Evolutionary conservation across 2,329 filamentous ascomycete genomes (phyloP), one percentile per base, ranked within the genome.

Genomic region (Hypomyces perniciosus): DNA sequence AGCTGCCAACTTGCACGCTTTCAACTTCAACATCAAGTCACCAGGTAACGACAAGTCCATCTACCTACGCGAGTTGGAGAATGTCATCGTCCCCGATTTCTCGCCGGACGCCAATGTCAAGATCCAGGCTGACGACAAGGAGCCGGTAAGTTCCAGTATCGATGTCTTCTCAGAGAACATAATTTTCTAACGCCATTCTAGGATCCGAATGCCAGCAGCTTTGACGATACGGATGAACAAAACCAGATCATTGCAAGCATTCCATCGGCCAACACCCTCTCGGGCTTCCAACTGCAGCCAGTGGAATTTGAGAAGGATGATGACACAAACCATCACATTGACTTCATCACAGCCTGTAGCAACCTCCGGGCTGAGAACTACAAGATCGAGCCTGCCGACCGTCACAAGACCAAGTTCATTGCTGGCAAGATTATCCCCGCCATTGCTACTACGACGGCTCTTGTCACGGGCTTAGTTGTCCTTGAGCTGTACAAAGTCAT

Each of bases 221-320:
- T 84, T 51, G 84, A 89, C 59, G 90, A 96, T 61, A 79, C 81
- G 43, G 78, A 83, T n/a, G 87, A 92, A 62, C 72, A 96, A 20
- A 74, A 88, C 58, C 79, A 82, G 54, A 81, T 99, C 44, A 78
- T 84, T 12, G 75, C 81, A 12, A 80, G 81, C 55, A 77, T 99
- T 31, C 93, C 93, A 1, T 74, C 85, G 5, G 84, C 92, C 12
- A 91, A 86, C 66, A 83, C 84, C 38, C 74, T 99, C 45, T 86
- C 88, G 28, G 90, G 90, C 33, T 95, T 95, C 79, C 91, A 91
- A 71, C 75, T 99, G 47, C 83, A 84, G 51, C 88, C 92, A 3
- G 93, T 97, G 5, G 93, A 97, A 62, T 99, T 99, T 62, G 90
- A 99, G 72, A 99, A 99, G 78, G 93, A 99, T 58, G 93, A 99